Evolutionary conservation across 305 asterid genomes (phyloP).

Genomic region (Plantago coronopus): DNA sequence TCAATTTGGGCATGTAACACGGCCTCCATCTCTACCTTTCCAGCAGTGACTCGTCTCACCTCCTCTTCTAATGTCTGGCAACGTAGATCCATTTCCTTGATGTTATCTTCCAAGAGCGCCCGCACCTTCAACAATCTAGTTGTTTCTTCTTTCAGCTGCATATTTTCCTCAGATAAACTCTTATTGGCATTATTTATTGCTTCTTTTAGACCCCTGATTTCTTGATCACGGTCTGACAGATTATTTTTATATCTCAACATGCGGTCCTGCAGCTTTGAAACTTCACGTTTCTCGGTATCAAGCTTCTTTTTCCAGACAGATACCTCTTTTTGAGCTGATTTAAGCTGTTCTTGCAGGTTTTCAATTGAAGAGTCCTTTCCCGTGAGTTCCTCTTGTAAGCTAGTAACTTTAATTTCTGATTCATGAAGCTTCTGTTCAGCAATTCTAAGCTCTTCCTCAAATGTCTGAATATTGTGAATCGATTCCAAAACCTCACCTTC

Average conservation of each 20-base stretch:
- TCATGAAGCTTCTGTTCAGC: slow-evolving; percentile 44
- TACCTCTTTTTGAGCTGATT: slow-evolving; percentile 49
- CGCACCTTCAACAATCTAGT: slow-evolving; percentile 47
- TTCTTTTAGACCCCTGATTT: slow-evolving; percentile 70
- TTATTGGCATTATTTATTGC: slow-evolving; percentile 66
- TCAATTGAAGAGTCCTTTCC: slow-evolving; percentile 36
- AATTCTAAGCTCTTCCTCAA: slow-evolving; percentile 48
- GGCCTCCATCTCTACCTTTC: slow-evolving; percentile 49
- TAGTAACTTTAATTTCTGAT: slow-evolving; percentile 48
- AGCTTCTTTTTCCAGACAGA: slow-evolving; percentile 53
- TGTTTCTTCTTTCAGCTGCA: slow-evolving; percentile 55
- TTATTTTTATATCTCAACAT: slow-evolving; percentile 58
- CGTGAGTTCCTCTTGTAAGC: slow-evolving; percentile 40
- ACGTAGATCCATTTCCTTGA: slow-evolving; percentile 66
- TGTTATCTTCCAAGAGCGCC: slow-evolving; percentile 56
- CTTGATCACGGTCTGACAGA: slow-evolving; percentile 78
- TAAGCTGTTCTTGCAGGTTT: slow-evolving; percentile 50
- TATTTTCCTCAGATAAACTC: slow-evolving; percentile 71
- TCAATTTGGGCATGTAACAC: slow-evolving; percentile 36
- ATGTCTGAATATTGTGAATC: slow-evolving; percentile 32
- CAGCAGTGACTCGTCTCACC: slow-evolving; percentile 48
- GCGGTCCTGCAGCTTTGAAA: slow-evolving; percentile 66
- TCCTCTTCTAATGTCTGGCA: slow-evolving; percentile 75
- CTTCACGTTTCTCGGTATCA: slow-evolving; percentile 66
- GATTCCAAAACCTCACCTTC: slow-evolving; percentile 31